A percentile compares a stretch with the other conserved stretches of the same genome.
phyloP scores from a whole-genome alignment of 306 rosid species.

The Pterocarpus macrocarpus region DNA sequence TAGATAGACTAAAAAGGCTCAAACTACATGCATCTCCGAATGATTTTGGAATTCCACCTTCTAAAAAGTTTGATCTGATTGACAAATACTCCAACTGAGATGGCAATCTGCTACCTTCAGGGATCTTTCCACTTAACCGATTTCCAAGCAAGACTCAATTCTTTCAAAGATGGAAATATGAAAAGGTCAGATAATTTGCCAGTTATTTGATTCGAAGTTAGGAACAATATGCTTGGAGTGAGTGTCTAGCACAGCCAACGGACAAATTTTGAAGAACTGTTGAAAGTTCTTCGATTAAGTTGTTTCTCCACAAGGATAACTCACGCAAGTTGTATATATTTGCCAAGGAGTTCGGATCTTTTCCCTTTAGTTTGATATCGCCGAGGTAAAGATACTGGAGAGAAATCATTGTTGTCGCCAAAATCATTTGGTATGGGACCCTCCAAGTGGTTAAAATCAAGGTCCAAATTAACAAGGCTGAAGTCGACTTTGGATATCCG shows the following conservation, averaged over 20 bases:
- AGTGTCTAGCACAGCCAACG: not conserved
- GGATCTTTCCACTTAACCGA: not conserved
- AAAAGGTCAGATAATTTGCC: constrained; percentile 31
- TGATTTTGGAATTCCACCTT: constrained; percentile 23
- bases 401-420: not conserved
- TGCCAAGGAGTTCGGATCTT: not conserved
- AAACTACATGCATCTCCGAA: not conserved
- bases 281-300: not conserved
- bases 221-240: constrained; percentile 23
- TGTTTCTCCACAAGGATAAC: not conserved
- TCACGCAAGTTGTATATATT: not conserved
- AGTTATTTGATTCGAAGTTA: not conserved
- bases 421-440: not conserved
- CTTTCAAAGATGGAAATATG: not conserved
- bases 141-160: not conserved
- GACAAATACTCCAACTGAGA: not conserved
- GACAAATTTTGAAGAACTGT: not conserved
- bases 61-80: not conserved
- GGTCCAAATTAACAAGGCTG: not conserved
- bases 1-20: not conserved
- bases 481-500: not conserved
- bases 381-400: not conserved
- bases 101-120: not conserved
- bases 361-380: not conserved
- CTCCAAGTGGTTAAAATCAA: not conserved